These are phyloP conservation scores for Spathaspora sp. DNA, from an alignment of 1,139 yeast species.

Conservation along the genomic window DNA sequence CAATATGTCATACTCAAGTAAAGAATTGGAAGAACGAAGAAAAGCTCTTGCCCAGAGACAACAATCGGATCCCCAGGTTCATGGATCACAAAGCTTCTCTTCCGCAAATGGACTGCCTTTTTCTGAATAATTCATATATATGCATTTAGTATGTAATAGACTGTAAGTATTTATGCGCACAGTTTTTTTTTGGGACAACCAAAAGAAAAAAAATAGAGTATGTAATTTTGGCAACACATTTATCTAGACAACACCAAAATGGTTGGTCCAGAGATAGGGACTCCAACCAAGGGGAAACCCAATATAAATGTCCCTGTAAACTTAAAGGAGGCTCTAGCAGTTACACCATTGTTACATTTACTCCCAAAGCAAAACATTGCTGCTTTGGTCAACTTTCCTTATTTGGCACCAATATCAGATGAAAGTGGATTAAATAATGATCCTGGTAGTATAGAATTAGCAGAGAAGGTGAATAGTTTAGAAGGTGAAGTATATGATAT, in stretches of 20 bases:
- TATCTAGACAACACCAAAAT: not conserved
- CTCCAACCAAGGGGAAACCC: not conserved
- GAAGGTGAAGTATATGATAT: constrained; percentile 12
- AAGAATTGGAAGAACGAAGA: constrained; percentile 12
- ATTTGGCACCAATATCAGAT: constrained; percentile 7
- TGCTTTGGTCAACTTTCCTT: constrained; percentile 17
- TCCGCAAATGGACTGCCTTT: constrained; percentile 5
- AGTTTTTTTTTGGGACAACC: not conserved
- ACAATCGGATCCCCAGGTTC: constrained; percentile 4
- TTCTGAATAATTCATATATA: constrained; percentile 1
- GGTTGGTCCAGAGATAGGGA: not conserved
- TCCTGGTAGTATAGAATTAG: not conserved
- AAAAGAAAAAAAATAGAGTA: not conserved
- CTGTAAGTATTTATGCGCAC: not conserved
- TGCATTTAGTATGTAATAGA: not conserved
- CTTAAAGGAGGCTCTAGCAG: constrained; percentile 24
- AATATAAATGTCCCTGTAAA: constrained; percentile 15
- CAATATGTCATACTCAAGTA: constrained; percentile 24
- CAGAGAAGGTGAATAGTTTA: constrained; percentile 4
- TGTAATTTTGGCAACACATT: constrained; percentile 2
- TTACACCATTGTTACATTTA: constrained; percentile 29
- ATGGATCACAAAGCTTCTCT: constrained; percentile 5
- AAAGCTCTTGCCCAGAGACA: constrained; percentile 7
- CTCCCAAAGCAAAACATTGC: constrained; percentile 31
- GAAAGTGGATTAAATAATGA: not conserved